phyloP scores from a whole-genome alignment of 2,329 filamentous ascomycete species.

The Endothia cerciana region DNA sequence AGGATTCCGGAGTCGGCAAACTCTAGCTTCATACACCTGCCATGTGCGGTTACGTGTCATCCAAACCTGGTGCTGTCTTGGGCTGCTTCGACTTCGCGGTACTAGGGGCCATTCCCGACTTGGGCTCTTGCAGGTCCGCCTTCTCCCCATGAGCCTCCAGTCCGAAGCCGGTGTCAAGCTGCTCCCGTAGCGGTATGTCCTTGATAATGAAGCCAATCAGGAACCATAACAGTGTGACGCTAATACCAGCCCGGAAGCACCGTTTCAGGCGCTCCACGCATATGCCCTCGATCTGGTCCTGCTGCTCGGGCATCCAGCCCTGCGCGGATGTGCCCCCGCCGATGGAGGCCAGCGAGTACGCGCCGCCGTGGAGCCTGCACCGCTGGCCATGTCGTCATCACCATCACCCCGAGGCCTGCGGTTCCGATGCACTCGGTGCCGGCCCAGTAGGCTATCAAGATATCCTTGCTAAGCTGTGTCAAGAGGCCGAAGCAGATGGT shows the following conservation, averaged over 20 bases:
- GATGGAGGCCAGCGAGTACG: constrained; percentile 3
- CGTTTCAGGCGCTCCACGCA: constrained; percentile 9
- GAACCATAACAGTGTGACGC: constrained; percentile 5
- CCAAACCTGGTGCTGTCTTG: neutral
- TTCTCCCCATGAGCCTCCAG: neutral
- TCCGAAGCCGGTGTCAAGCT: constrained; percentile 25
- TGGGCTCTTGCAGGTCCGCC: neutral
- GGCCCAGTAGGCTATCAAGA: constrained; percentile 44
- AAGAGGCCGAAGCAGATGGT: constrained; percentile 32
- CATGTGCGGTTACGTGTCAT: neutral
- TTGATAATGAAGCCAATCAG: constrained; percentile 10
- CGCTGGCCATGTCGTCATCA: constrained; percentile 47
- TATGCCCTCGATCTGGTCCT: neutral
- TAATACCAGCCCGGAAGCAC: constrained; percentile 12
- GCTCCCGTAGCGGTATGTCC: constrained; percentile 11
- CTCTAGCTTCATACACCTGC: no score
- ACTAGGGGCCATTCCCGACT: neutral
- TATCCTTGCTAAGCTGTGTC: constrained; percentile 39
- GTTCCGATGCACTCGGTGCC: constrained; percentile 45
- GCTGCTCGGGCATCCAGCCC: neutral
- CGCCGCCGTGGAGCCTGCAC: constrained; percentile 40
- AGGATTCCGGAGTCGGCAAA: no score
- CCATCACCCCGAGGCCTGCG: constrained; percentile 44
- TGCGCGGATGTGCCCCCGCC: neutral
- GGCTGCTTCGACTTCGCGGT: neutral